These are phyloP conservation scores for Stipa capillata DNA, from an alignment of 176 grass and related monocot genomes.

Conservation along the genomic window DNA sequence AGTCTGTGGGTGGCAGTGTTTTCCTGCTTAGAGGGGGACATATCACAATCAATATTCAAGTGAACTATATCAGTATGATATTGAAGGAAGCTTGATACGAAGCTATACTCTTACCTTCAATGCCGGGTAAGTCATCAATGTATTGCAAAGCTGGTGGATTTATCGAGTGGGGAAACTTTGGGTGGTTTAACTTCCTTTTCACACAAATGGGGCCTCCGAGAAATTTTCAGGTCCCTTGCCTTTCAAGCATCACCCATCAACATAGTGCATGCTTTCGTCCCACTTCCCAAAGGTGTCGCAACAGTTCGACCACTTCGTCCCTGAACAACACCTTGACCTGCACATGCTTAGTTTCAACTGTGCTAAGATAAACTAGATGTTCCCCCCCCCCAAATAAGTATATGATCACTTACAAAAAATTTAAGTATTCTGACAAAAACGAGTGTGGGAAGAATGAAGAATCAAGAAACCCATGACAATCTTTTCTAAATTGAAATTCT, in stretches of 20 bases:
- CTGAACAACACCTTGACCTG: slow-evolving; percentile 98
- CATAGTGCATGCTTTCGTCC: slow-evolving; percentile 98
- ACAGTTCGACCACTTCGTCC: slow-evolving; percentile 80
- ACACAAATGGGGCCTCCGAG: slow-evolving; percentile 76
- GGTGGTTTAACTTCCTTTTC: slow-evolving; percentile 82
- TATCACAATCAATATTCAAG: too few species aligned
- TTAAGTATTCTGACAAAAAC: not conserved
- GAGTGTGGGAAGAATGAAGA: not conserved
- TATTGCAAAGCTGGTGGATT: slow-evolving; percentile 91
- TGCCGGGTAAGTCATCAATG: slow-evolving; percentile 73
- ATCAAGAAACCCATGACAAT: not conserved
- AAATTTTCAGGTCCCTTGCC: slow-evolving; percentile 82
- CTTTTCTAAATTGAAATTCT: too few species aligned
- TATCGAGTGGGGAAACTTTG: slow-evolving; percentile 80
- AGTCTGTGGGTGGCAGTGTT: slow-evolving; percentile 93
- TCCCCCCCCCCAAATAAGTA: too few species aligned
- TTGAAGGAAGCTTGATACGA: not conserved
- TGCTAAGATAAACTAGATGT: not conserved
- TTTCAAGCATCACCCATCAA: slow-evolving; percentile 89
- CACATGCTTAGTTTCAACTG: slow-evolving; percentile 20
- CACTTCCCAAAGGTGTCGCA: slow-evolving; percentile 93
- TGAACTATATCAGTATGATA: not conserved
- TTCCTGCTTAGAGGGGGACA: slow-evolving; percentile 49
- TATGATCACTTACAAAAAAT: not conserved
- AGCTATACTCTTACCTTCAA: slow-evolving; percentile 50